These are phyloP conservation scores for Solanum etuberosum DNA, from an alignment of 257 asterid species.

Conservation along the genomic window DNA sequence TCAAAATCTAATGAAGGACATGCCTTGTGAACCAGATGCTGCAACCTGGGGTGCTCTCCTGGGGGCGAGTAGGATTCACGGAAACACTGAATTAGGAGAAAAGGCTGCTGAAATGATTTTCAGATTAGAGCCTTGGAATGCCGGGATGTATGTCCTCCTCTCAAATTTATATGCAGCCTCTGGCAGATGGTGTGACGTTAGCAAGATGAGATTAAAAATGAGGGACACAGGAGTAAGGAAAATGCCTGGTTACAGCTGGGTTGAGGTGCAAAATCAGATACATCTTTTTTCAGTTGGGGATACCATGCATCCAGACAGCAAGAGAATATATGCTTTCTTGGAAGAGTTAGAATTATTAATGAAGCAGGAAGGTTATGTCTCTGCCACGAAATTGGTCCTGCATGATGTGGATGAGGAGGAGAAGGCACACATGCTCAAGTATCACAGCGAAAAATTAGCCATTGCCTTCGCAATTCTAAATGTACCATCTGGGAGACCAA, in stretches of 20 bases:
- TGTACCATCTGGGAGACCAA: slow-evolving; percentile 63
- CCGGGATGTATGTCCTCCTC: slow-evolving; percentile 88
- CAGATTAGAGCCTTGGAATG: slow-evolving; percentile 75
- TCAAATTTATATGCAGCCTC: slow-evolving; percentile 85
- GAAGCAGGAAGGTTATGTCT: slow-evolving; percentile 60
- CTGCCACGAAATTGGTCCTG: slow-evolving; percentile 68
- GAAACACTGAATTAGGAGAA: slow-evolving; percentile 74
- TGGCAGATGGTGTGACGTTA: slow-evolving; percentile 77
- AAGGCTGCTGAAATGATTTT: slow-evolving; percentile 87
- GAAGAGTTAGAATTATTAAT: slow-evolving; percentile 61
- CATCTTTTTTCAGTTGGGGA: slow-evolving; percentile 90
- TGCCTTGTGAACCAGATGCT: slow-evolving; percentile 92
- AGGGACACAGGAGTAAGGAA: slow-evolving; percentile 63
- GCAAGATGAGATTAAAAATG: slow-evolving; percentile 68
- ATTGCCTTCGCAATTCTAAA: slow-evolving; percentile 81
- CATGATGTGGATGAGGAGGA: slow-evolving; percentile 99
- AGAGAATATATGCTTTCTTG: slow-evolving; percentile 47
- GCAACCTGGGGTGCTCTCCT: slow-evolving; percentile 98
- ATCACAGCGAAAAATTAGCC: slow-evolving; percentile 87
- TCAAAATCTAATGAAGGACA: slow-evolving; percentile 44
- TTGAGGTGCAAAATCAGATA: slow-evolving; percentile 58
- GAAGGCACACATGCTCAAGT: slow-evolving; percentile 73
- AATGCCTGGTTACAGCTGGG: slow-evolving; percentile 86
- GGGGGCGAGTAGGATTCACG: slow-evolving; percentile 94
- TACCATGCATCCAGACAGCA: slow-evolving; percentile 53